Evolutionary conservation across 164 flowering plant genomes (phyloP).

Genomic region (Echeveria elegans): DNA sequence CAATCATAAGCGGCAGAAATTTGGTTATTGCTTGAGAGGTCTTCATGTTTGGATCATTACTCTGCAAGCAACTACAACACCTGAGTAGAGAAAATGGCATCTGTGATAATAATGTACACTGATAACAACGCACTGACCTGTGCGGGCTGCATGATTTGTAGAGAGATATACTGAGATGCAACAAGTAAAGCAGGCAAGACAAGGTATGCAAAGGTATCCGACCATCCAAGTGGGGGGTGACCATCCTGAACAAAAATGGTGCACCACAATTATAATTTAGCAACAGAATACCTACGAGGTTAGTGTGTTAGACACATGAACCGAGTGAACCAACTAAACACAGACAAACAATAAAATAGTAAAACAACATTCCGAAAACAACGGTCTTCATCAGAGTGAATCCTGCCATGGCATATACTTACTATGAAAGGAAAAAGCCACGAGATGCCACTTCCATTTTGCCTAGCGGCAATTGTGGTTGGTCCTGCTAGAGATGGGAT

Average conservation of each 20-base stretch:
- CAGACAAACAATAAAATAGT: no score
- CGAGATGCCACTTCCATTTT: constrained; percentile 81
- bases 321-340: no score
- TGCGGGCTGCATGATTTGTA: constrained; percentile 81
- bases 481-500: no score
- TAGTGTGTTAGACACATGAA: not conserved
- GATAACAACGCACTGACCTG: constrained; percentile 41
- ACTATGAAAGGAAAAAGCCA: constrained; percentile 97
- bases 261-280: not conserved
- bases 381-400: no score
- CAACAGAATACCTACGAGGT: not conserved
- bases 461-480: constrained; percentile 81
- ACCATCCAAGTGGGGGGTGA: constrained; percentile 98
- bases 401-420: constrained; percentile 18
- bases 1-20: no score
- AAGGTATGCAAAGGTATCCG: constrained; percentile 85
- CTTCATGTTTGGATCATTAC: no score
- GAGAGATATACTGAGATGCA: constrained; percentile 68
- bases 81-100: no score
- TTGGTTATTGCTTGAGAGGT: no score
- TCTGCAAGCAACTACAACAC: no score
- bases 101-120: no score
- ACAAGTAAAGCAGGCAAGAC: constrained; percentile 75
- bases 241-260: constrained; percentile 55
- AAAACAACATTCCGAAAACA: not conserved